A percentile compares a stretch with the other conserved stretches of the same genome.
Evolutionary conservation across 2,329 filamentous ascomycete species (phyloP).

Genomic region (Aureobasidium sp.): DNA sequence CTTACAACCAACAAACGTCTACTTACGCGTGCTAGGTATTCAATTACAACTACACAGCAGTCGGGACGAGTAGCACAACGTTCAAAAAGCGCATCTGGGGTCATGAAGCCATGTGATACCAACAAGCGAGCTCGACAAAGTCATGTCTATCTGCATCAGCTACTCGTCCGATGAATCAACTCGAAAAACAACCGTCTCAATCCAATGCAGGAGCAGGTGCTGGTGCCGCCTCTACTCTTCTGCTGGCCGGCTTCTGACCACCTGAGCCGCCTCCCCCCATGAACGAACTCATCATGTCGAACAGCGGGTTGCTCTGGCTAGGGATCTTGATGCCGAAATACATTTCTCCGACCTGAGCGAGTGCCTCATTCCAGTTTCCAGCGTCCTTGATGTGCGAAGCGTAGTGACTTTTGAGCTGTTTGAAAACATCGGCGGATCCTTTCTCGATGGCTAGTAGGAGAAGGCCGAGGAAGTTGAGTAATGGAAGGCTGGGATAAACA

Average conservation of each 20-base stretch:
- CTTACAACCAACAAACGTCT: background rate
- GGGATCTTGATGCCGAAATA: constrained; percentile 91
- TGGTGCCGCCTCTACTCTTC: constrained; percentile 36
- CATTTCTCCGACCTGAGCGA: constrained; percentile 87
- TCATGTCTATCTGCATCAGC: background rate
- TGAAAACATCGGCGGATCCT: constrained; percentile 67
- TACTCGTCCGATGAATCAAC: background rate
- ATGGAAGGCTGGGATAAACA: constrained; percentile 82
- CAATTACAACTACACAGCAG: too few relatives aligned
- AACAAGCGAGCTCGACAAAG: background rate
- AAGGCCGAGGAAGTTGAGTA: constrained; percentile 87
- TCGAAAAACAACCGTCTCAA: constrained; percentile 11
- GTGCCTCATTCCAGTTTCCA: constrained; percentile 61
- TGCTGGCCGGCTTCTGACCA: constrained; percentile 38
- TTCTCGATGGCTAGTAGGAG: constrained; percentile 76
- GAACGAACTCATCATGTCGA: constrained; percentile 97
- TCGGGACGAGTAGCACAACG: background rate
- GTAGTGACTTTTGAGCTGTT: constrained; percentile 75
- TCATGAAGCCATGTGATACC: background rate
- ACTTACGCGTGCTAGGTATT: too few relatives aligned
- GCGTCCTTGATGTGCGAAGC: constrained; percentile 66
- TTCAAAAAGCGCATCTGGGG: background rate
- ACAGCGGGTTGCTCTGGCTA: constrained; percentile 79
- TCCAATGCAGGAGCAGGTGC: constrained; percentile 27
- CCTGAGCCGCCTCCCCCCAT: constrained; percentile 65